Conservation (phyloP, 352 stramenopile species). For the Globisporangium polare region DNA sequence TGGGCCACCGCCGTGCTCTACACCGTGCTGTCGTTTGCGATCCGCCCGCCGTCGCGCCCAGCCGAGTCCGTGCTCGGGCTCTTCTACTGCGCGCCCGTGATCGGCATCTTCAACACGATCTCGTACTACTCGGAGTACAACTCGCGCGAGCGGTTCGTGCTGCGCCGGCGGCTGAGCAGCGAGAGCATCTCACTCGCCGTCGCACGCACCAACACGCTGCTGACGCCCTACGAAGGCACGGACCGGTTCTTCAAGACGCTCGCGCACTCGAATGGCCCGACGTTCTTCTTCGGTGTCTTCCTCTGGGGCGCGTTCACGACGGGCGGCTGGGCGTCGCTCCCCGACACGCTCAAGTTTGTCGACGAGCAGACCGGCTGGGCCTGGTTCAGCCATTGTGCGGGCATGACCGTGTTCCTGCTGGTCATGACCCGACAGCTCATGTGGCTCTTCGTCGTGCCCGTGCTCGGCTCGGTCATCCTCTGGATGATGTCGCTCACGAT, state of each 20-base stretch:
- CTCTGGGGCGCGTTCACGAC: constrained; percentile 75
- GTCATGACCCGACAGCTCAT: constrained; percentile 67
- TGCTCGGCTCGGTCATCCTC: constrained; percentile 58
- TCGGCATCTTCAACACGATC: constrained; percentile 84
- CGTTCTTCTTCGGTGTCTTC: constrained; percentile 57
- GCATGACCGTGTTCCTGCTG: constrained; percentile 73
- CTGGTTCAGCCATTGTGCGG: constrained; percentile 83
- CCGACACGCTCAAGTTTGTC: constrained; percentile 77
- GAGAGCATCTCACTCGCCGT: constrained; percentile 81
- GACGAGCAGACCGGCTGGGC: constrained; percentile 82
- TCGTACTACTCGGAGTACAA: constrained; percentile 87
- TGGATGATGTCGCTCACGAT: constrained; percentile 79
- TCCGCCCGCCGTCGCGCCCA: constrained; percentile 36
- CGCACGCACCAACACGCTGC: constrained; percentile 46
- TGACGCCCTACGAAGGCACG: constrained; percentile 5
- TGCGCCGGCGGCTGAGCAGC: constrained; percentile 56
- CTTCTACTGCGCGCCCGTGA: constrained; percentile 64
- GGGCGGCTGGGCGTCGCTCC: constrained; percentile 73
- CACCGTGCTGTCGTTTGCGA: constrained; percentile 41
- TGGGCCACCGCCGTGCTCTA: constrained; percentile 63
- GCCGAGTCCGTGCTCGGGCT: constrained; percentile 61
- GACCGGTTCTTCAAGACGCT: constrained; percentile 17
- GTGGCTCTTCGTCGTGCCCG: constrained; percentile 71
- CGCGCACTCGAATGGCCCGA: constrained; percentile 42
- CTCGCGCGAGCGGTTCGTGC: constrained; percentile 69